Evolutionary conservation across 495 filamentous ascomycete species (phyloP).

Genomic region (Articulospora tetracladia): DNA sequence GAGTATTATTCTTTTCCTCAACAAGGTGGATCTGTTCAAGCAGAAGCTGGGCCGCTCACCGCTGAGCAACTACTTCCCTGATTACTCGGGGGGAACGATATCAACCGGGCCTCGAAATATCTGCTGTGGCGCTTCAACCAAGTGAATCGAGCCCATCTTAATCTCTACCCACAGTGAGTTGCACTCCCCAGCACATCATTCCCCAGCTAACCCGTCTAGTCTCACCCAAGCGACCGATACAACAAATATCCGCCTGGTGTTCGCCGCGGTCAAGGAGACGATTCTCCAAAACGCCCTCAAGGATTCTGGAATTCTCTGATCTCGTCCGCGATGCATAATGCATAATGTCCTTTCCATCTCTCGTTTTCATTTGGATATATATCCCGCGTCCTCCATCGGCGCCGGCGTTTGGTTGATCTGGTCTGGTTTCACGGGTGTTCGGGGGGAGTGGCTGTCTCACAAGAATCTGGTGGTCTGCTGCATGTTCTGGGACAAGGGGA

Average conservation of each 20-base stretch:
- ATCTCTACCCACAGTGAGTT: constrained; percentile 94
- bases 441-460: constrained; percentile 24
- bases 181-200: constrained; percentile 2
- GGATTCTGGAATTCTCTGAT: constrained; percentile 93
- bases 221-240: constrained; percentile 98
- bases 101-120: constrained; percentile 97
- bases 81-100: constrained; percentile 98
- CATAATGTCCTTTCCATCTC: constrained; percentile 12
- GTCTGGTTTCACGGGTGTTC: constrained; percentile 9
- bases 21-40: constrained; percentile 98
- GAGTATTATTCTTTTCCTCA: constrained; percentile 96
- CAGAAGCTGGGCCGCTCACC: constrained; percentile 87
- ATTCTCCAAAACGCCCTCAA: constrained; percentile 97
- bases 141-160: constrained; percentile 93
- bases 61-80: constrained; percentile 90
- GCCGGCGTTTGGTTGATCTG: constrained; percentile 22
- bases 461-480: constrained; percentile 14
- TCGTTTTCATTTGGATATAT: constrained; percentile 13
- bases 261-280: constrained; percentile 97
- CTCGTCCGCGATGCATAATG: constrained; percentile 15
- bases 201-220: constrained; percentile 42
- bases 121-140: constrained; percentile 98
- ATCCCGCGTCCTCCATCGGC: constrained; percentile 11
- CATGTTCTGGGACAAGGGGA: neutral
- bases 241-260: constrained; percentile 95